A percentile compares a stretch with the other conserved stretches of the same genome.
phyloP scores from a whole-genome alignment of 495 filamentous ascomycete species.

The Aspergillus hancockii region DNA sequence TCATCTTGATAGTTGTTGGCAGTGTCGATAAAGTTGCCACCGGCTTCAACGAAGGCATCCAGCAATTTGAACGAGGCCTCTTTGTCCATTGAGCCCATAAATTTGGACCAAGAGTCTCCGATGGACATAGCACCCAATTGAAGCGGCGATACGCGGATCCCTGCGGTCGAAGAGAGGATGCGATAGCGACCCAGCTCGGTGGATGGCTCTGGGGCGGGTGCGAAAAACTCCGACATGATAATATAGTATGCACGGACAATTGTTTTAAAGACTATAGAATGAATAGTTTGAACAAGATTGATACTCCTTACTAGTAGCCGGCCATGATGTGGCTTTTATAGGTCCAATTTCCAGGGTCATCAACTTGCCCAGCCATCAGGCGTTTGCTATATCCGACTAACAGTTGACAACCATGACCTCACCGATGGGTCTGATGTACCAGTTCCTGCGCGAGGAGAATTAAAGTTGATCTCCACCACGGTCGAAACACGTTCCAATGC shows the following conservation, averaged over 20 bases:
- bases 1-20: constrained; percentile 56
- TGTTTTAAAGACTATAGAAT: background rate
- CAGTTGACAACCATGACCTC: too few species aligned
- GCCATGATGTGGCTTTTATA: background rate
- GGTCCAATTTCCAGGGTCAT: background rate
- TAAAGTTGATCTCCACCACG: background rate
- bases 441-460: background rate
- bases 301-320: background rate
- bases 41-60: constrained; percentile 49
- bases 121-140: constrained; percentile 65
- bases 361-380: too few species aligned
- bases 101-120: constrained; percentile 52
- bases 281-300: background rate
- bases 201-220: constrained; percentile 47
- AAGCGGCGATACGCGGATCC: constrained; percentile 61
- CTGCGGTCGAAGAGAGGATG: constrained; percentile 58
- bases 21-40: constrained; percentile 58
- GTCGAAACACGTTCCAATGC: background rate
- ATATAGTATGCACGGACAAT: background rate
- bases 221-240: constrained; percentile 42
- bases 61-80: constrained; percentile 50
- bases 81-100: constrained; percentile 52
- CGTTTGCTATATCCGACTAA: too few species aligned
- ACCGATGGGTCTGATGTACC: too few species aligned
- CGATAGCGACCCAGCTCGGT: constrained; percentile 61